These are phyloP conservation scores for Chondrus crispus DNA, from an alignment of 23 red algal species.

Conservation along the genomic window DNA sequence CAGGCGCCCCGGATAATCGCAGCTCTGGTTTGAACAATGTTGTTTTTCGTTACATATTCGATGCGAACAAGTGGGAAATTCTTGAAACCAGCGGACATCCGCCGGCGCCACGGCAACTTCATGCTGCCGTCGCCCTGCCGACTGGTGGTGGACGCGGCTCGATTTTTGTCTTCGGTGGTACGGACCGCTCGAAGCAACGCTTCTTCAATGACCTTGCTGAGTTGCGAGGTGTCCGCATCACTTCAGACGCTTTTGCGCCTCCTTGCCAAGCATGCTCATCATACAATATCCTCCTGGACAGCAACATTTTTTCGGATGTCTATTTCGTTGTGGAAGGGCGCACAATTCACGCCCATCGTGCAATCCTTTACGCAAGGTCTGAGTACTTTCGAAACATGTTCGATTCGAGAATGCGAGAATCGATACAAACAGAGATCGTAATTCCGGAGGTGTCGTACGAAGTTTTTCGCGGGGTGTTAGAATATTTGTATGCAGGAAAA, in stretches of 20 bases:
- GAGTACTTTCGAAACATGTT: conserved; percentile 94
- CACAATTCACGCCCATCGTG: conserved; percentile 74
- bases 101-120: conserved; percentile 77
- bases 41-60: conserved; percentile 85
- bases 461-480: conserved; percentile 73
- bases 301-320: conserved; percentile 77
- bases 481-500: conserved; percentile 77
- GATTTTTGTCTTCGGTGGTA: conserved; percentile 86
- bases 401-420: conserved; percentile 79
- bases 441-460: conserved; percentile 77
- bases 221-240: conserved; percentile 56
- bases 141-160: conserved; percentile 23
- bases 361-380: conserved; percentile 69
- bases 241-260: not conserved
- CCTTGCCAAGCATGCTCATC: conserved; percentile 47
- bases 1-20: conserved; percentile 10
- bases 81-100: conserved; percentile 39
- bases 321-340: conserved; percentile 72
- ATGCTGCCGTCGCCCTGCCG: conserved; percentile 50
- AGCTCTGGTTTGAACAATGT: conserved; percentile 67
- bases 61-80: conserved; percentile 61
- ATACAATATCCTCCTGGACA: conserved; percentile 23
- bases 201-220: conserved; percentile 83
- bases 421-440: conserved; percentile 44
- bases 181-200: conserved; percentile 72